Percentiles rank a stretch among this genome's conserved stretches.
Evolutionary conservation across 345 rosid genomes (phyloP).

Genomic region (Pelargonium nanum): DNA sequence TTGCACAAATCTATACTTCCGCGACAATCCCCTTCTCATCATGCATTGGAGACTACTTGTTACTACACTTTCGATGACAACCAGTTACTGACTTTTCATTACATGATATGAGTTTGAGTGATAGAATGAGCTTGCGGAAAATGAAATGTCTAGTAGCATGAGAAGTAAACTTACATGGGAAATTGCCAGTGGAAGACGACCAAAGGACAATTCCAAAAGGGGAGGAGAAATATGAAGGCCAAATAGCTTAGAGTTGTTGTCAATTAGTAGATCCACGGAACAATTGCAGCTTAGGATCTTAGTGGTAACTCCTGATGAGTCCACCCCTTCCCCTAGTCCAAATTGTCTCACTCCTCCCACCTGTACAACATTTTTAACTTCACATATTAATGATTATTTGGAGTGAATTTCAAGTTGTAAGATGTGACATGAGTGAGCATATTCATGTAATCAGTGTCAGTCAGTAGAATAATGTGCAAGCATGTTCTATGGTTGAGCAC

Average conservation of each 20-base stretch:
- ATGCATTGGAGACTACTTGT: too few species aligned
- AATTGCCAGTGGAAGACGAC: constrained; percentile 47
- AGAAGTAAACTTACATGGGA: constrained; percentile 38
- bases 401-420: not conserved
- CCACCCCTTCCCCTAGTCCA: constrained; percentile 70
- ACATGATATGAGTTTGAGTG: too few species aligned
- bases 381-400: not conserved
- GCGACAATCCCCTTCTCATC: too few species aligned
- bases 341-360: constrained; percentile 39
- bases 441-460: too few species aligned
- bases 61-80: too few species aligned
- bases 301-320: constrained; percentile 53
- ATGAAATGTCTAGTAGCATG: not conserved
- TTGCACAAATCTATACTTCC: too few species aligned
- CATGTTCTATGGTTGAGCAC: too few species aligned
- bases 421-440: not conserved
- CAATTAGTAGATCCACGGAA: constrained; percentile 40
- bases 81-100: too few species aligned
- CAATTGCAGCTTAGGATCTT: constrained; percentile 65
- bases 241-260: constrained; percentile 69
- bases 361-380: constrained; percentile 20
- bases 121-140: too few species aligned
- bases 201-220: constrained; percentile 41
- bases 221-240: constrained; percentile 70
- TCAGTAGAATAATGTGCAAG: too few species aligned